Percentiles rank a stretch among this genome's conserved stretches.
These are phyloP conservation scores for Porpolomopsis calyptriformis DNA, from an alignment of 768 basidiomycete genomes.

Conservation along the genomic window DNA sequence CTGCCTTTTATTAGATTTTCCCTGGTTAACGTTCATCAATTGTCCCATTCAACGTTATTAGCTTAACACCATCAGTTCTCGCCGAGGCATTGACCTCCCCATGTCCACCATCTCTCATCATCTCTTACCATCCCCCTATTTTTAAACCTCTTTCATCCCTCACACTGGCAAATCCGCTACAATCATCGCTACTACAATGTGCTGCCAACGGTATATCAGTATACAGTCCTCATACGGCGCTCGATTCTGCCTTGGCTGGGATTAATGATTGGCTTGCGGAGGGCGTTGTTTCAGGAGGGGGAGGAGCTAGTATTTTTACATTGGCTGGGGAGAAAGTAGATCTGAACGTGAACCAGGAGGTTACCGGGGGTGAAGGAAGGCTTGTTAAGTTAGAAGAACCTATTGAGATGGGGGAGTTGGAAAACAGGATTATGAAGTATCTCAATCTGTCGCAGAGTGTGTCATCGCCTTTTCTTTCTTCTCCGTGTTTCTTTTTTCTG, in stretches of 20 bases:
- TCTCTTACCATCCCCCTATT: conserved; percentile 81
- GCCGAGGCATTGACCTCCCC: conserved; percentile 46
- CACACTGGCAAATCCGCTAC: conserved; percentile 69
- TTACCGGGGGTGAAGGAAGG: conserved; percentile 57
- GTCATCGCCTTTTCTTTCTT: conserved; percentile 16
- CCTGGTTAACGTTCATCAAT: conserved; percentile 9
- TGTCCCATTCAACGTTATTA: conserved; percentile 26
- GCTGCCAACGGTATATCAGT: conserved; percentile 77
- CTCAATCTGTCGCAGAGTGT: conserved; percentile 51
- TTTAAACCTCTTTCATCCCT: conserved; percentile 67
- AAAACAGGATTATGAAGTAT: conserved; percentile 57
- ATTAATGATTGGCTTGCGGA: conserved; percentile 84
- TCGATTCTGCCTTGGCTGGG: conserved; percentile 77
- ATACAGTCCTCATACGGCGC: conserved; percentile 79
- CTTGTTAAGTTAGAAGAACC: conserved; percentile 51
- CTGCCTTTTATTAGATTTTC: conserved; percentile 14
- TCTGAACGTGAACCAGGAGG: conserved; percentile 23
- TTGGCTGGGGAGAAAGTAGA: conserved; percentile 33
- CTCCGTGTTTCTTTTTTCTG: conserved; percentile 8
- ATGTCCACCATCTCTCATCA: conserved; percentile 50
- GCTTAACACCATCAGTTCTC: conserved; percentile 63
- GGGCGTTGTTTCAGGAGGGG: conserved; percentile 33
- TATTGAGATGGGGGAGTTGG: conserved; percentile 48
- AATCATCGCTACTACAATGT: conserved; percentile 69
- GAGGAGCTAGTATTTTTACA: conserved; percentile 22